Conservation (phyloP, 75 land plant genomes). For the Cunninghamia lanceolata region DNA sequence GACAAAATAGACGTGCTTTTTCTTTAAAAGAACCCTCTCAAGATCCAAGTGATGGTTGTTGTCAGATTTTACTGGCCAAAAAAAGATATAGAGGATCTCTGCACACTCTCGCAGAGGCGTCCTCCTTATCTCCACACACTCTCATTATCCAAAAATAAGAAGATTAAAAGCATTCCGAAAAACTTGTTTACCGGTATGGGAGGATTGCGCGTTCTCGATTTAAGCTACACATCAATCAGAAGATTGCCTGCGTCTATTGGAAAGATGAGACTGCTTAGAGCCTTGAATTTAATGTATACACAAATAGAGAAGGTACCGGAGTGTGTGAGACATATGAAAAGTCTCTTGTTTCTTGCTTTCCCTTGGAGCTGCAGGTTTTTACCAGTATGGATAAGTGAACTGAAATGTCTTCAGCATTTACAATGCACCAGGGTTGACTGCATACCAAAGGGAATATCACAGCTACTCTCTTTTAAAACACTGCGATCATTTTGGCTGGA, state of each 20-base stretch:
- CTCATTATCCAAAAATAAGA: not conserved
- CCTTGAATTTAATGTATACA: not conserved
- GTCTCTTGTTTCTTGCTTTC: not conserved
- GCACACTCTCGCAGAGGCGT: not conserved
- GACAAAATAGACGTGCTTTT: not conserved
- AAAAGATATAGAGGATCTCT: not conserved
- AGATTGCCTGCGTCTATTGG: too few relatives aligned
- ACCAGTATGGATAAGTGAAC: not conserved
- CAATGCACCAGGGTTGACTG: too few relatives aligned
- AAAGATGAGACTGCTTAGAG: too few relatives aligned
- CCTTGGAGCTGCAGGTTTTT: not conserved
- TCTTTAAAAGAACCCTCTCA: not conserved
- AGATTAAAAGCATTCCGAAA: not conserved
- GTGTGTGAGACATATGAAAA: not conserved
- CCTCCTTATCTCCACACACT: not conserved
- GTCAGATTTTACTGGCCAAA: not conserved
- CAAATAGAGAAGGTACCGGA: not conserved
- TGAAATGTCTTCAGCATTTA: too few relatives aligned
- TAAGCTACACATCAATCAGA: too few relatives aligned
- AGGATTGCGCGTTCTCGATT: too few relatives aligned
- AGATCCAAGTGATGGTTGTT: not conserved
- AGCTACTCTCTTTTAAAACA: not conserved
- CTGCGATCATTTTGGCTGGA: not conserved
- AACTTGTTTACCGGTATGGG: too few relatives aligned
- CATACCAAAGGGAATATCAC: too few relatives aligned